Evolutionary conservation across 805 yeast species (phyloP), one percentile per base, ranked within the genome.

Genomic region (Metschnikowia peoriensis): DNA sequence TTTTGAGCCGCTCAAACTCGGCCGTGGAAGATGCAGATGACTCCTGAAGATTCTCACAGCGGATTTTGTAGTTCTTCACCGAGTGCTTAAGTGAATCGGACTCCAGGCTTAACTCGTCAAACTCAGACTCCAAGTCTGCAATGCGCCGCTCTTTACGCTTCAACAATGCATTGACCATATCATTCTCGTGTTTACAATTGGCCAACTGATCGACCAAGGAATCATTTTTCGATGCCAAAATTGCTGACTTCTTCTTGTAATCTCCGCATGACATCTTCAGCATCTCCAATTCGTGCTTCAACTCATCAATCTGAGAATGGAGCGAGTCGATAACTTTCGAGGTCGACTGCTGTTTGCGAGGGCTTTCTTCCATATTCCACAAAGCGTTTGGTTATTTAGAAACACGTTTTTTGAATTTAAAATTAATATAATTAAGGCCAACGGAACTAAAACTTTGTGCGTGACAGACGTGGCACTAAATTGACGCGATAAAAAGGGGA

Each of bases 121-220:
- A 66, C 57, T 82, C 83, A 40, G 69, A 72, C 65, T 89, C 96
- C 60, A 88, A 69, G 58, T 86, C 93, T 32, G 72, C 61, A 28
- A 88, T 79, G 49, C 89, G 73, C 47, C 92, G 75, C 60, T 87
- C 90, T 61, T 88, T 87, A 48, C 96, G 73, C 55, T 79, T 82
- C 53, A 89, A 69, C 56, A 88, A 70, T 1, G 90, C 83, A 61
- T 80, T 85, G 41, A 86, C 75, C 72, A 85, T 85, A 57, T 88
- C 91, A 60, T 85, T 85, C 61, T 89, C 93, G 65, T 87, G 92
- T 66, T 86, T 86, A 38, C 87, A 73, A 56, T 84, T 84, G 32
- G 89, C 82, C 54, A 85, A 67, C 66, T 84, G 88, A 60, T 85
- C 89, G 37, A 82, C 76, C 49, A 80, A 71, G 50, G 78, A 71